Base-by-base conservation (phyloP, 495 filamentous ascomycete species). In the Aspergillus wentii region DNA sequence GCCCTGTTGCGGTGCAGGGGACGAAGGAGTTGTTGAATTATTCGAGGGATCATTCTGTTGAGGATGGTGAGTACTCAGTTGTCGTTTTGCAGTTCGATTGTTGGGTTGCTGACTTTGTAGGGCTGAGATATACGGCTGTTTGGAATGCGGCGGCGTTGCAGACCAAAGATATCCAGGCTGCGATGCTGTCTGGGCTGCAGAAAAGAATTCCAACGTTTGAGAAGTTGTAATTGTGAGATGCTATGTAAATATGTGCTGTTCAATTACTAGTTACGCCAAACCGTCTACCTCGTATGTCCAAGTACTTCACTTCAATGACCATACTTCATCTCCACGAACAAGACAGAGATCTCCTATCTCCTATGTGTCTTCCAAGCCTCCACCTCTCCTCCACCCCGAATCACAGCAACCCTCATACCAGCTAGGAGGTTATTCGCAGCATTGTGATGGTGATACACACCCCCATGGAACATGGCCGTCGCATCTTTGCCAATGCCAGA, bases 21-120 rank as follows among this genome's bases (percentile, higher is more conserved):
- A 97, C 92, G 15, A 98, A 98, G 70, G 84, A 94, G 60, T 53
- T 97, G 34, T 54, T 98, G 58, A 95, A 97, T 62, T 90, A 80
- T 52, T 83, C 80, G 29, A 70, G 88, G 49, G 91, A 94, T 61
- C 75, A 86, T 53, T 66, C 73, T 0, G 80, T 94, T 8, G 75
- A 74, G 36, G 88, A 94, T 51, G 88, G 80, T 85, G 61, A 42
- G 76, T 72, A 8, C 23, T 38, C 13, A 10, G 11, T 31, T 30
- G 14, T 30, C 34, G 41, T 10, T 26, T 9, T 38, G 7, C 13
- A 3, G 17, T 37, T 19, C 4, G 40, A 40, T 28, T 25, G 23
- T n/a, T 27, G 30, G 10, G 11, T 36, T 44, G 33, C 43, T 51
- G 36, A 52, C 40, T 48, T 11, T 36, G 9, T 43, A 84, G 82